Conservation (phyloP, 2,329 filamentous ascomycete species). For the Trichoderma koningiopsis region DNA sequence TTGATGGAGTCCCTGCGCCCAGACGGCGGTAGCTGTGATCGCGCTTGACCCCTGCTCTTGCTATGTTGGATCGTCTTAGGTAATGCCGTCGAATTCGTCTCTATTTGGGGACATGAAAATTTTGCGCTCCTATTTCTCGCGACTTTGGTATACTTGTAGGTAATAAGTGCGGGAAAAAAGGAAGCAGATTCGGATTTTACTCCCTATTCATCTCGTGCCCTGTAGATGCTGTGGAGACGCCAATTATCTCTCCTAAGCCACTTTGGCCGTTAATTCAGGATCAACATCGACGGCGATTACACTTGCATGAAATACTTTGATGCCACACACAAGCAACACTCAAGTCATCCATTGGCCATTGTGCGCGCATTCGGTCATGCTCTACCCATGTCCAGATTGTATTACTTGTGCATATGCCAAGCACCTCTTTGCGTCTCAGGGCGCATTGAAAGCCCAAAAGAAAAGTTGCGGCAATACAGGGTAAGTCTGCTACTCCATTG, state of each 20-base stretch:
- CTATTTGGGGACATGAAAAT: background rate
- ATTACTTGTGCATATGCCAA: background rate
- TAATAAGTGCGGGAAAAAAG: slow-evolving; percentile 4
- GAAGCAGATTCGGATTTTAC: background rate
- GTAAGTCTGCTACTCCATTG: background rate
- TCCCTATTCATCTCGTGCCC: background rate
- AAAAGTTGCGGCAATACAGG: background rate
- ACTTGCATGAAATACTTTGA: background rate
- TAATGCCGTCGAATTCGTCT: background rate
- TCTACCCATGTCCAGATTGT: background rate
- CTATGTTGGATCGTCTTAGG: background rate
- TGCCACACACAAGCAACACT: background rate
- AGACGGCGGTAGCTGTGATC: background rate
- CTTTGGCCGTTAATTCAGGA: background rate
- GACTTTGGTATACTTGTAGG: too few species aligned
- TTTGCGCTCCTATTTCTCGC: background rate
- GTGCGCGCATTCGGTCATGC: background rate
- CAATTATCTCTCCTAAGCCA: background rate
- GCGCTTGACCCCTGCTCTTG: background rate
- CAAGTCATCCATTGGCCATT: background rate
- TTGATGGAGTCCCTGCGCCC: background rate
- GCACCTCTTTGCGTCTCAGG: background rate
- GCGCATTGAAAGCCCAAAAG: background rate
- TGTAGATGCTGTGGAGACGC: background rate
- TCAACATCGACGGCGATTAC: slow-evolving; percentile 15